Evolutionary conservation across 2,329 filamentous ascomycete species (phyloP), one percentile per base, ranked within the genome.

Genomic region (Apiospora kogelbergensis): DNA sequence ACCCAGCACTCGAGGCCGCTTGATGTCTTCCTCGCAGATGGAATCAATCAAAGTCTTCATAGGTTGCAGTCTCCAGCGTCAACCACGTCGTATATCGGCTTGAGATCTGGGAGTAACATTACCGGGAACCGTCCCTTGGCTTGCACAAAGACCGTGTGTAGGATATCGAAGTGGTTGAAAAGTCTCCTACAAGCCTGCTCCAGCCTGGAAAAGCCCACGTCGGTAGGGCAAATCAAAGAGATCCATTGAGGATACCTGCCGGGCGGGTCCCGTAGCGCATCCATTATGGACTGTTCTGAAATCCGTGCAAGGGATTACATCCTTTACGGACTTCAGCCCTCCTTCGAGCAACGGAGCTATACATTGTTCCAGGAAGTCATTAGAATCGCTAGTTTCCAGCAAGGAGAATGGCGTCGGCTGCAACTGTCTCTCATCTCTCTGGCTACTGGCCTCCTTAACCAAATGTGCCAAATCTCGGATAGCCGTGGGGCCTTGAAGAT

Each of bases 401-500:
- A 63, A 30, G 1, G 67, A 68, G 22, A 68, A 68, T 11, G 67
- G 67, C 13, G 37, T 6, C 41, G 37, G 30, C 1, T 37, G n/a
- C 30, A 4, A 46, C 24, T 7, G 15, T 9, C 57, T 37, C n/a
- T 2, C n/a, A n/a, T 63, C 26, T 9, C 33, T 33, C 2, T 26
- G 2, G 9, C 22, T 11, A 3, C 53, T 13, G 22, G 7, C 15
- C 20, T 67, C 26, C 22, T 22, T n/a, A 26, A 33, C 63, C 10
- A 22, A 17, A 20, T 24, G 33, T 30, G 22, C 33, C 17, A 44
- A 37, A 13, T 68, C n/a, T n/a, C 67, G 7, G 33, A 64, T 9
- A 70, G 42, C 20, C 65, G 65, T 2, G 70, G 70, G 24, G 64
- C 44, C 37, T 24, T 63, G 63, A 71, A 71, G n/a, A 71, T 66